These are phyloP conservation scores for Cymodocea nodosa DNA, from an alignment of 116 monocot genomes.

Conservation along the genomic window DNA sequence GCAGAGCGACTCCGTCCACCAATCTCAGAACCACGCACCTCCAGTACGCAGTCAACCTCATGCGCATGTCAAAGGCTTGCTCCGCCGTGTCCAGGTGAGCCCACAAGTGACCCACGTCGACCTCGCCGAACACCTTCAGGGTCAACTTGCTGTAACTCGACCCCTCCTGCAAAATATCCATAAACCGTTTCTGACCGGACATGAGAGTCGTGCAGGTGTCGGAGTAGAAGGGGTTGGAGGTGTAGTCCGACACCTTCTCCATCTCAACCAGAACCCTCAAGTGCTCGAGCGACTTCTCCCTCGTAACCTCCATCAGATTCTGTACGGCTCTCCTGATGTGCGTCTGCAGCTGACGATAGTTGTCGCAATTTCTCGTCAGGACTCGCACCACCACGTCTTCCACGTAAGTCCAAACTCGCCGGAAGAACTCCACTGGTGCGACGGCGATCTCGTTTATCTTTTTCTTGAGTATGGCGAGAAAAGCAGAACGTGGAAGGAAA, in stretches of 20 bases:
- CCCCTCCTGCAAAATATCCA: slow-evolving; percentile 6
- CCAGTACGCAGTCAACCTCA: slow-evolving; percentile 49
- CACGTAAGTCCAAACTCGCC: slow-evolving; percentile 24
- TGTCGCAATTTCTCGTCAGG: slow-evolving; percentile 12
- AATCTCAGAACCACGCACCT: slow-evolving; percentile 26
- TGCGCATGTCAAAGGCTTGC: slow-evolving; percentile 50
- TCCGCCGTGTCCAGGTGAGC: not conserved
- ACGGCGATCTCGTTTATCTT: slow-evolving; percentile 15
- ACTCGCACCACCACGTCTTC: slow-evolving; percentile 17
- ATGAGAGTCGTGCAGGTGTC: slow-evolving; percentile 3
- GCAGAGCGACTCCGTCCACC: slow-evolving; percentile 33
- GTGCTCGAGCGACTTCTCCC: slow-evolving; percentile 4
- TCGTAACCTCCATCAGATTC: slow-evolving; percentile 28
- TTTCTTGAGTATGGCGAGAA: slow-evolving; percentile 11
- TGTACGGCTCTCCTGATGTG: slow-evolving; percentile 11
- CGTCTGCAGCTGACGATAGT: slow-evolving; percentile 34
- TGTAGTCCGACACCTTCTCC: slow-evolving; percentile 32
- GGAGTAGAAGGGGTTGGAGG: slow-evolving; percentile 26
- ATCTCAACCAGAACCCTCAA: slow-evolving; percentile 35
- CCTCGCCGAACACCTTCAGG: slow-evolving; percentile 6
- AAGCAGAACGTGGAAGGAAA: slow-evolving; percentile 29
- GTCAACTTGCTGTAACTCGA: not conserved
- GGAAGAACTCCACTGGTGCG: slow-evolving; percentile 14
- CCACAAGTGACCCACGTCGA: slow-evolving; percentile 13
- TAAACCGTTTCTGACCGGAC: slow-evolving; percentile 6